Base-by-base conservation (phyloP, 208 protist species). In the Trichomonas vaginalis region DNA sequence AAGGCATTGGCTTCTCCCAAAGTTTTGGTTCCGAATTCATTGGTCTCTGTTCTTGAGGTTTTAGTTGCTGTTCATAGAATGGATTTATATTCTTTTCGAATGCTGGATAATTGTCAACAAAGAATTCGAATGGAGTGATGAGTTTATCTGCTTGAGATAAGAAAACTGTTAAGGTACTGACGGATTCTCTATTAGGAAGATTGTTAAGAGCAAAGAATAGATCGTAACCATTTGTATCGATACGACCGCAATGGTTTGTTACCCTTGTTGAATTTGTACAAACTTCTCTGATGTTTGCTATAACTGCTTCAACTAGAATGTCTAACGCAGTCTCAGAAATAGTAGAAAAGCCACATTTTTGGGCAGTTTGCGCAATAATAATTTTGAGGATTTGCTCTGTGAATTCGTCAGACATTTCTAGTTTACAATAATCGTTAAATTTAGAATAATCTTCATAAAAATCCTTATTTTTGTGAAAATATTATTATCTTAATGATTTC, bases 341-440 rank as follows among this genome's bases (percentile, higher is more conserved):
- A 17, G 86, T 56, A 12, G 45, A 39, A 47, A 92, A 92, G 48
- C 86, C 86, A n/a, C 51, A n/a, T n/a, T 42, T 1, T 51, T 92
- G 86, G 27, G 86, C 86, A 39, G 37, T 8, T 51, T 92, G 48
- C 6, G 86, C 40, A 6, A 92, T 92, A 9, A 46, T 35, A 17
- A 92, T 92, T 92, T 92, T 40, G 27, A 92, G 27, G 14, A 92
- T 51, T 35, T 92, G 86, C 45, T 45, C 14, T 35, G 86, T 92
- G 27, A 92, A 92, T 51, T 92, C 86, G 86, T 92, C 86, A 39
- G n/a, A 48, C 86, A 92, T 92, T 35, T 35, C 39, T 92, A 70
- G 1, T 70, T 70, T 70, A 70, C 56, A 70, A 70, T 70, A 27
- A 70, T 70, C 56, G 56, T 70, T 27, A 70, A n/a, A n/a, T n/a